A percentile compares a stretch with the other conserved stretches of the same genome.
These are phyloP conservation scores for Rickenella mellea DNA, from an alignment of 768 basidiomycete species.

Conservation along the genomic window DNA sequence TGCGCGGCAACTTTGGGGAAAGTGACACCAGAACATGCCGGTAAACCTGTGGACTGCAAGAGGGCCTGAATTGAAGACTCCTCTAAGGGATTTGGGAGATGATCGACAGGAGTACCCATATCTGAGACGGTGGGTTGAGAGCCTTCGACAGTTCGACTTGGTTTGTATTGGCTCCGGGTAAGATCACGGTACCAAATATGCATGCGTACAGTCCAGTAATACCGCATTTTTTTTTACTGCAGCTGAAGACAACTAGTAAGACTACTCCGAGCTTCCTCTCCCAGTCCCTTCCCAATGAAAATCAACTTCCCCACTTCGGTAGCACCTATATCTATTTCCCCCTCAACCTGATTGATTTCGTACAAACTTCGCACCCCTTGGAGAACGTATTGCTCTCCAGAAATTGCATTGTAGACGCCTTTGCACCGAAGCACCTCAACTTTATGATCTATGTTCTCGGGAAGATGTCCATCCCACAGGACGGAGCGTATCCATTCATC, in stretches of 20 bases:
- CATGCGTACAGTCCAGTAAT: too few relatives aligned
- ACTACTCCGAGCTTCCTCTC: constrained; percentile 44
- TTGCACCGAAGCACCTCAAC: constrained; percentile 81
- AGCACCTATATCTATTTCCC: constrained; percentile 33
- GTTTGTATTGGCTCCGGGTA: too few relatives aligned
- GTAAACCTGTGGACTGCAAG: too few relatives aligned
- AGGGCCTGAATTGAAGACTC: too few relatives aligned
- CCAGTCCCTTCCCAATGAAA: constrained; percentile 77
- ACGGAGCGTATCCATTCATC: constrained; percentile 76
- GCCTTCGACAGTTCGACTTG: too few relatives aligned
- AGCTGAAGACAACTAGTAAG: constrained; percentile 19
- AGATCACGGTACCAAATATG: too few relatives aligned
- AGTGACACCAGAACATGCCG: too few relatives aligned
- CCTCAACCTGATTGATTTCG: constrained; percentile 51
- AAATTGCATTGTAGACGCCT: constrained; percentile 54
- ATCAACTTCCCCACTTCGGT: constrained; percentile 72
- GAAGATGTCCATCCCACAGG: constrained; percentile 69
- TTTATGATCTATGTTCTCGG: constrained; percentile 15
- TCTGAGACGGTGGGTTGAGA: too few relatives aligned
- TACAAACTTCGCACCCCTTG: constrained; percentile 92
- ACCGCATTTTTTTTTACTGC: too few relatives aligned
- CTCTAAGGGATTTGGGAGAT: too few relatives aligned
- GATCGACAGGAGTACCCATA: too few relatives aligned
- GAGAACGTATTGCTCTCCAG: constrained; percentile 59
- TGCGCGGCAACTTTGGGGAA: too few relatives aligned